Base-by-base conservation (phyloP, 495 filamentous ascomycete species). In the Daldinia bambusicola region DNA sequence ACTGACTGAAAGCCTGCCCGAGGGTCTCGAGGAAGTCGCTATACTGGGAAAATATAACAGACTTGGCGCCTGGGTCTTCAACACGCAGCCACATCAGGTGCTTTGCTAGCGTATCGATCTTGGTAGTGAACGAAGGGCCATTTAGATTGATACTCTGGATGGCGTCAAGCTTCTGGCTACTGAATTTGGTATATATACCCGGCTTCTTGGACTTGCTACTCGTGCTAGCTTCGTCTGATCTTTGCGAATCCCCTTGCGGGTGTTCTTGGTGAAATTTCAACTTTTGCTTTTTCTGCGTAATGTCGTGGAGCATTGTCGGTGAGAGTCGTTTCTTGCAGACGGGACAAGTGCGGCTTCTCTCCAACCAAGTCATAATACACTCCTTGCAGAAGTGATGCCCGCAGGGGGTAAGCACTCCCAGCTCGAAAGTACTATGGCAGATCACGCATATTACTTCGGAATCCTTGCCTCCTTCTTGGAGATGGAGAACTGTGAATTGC, bases 331-430 rank as follows among this genome's bases (percentile, higher is more conserved):
- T 83, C 67, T 95, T 96, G 84, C 95, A 98, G 2, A 91, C 83
- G 0, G 92, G 92, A 69, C 93, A 96, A 55, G 81, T 91, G 14
- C 76, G 83, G 61, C 90, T 74, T 56, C 83, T 80, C 58, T 79
- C 79, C 80, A 89, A 91, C 95, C 95, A 99, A 8, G 87, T 61
- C 4, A 81, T 80, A 32, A 98, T 88, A 78, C 95, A 99, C 36
- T 92, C 91, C 61, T 89, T 91, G 80, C 95, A 98, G 73, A 92
- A 98, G 63, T 91, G 88, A 74, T 99, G 95, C 0, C 95, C 95
- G 78, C 95, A 99, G 2, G 90, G 85, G 1, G 95, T 98, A 73
- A 99, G 82, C 32, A 94, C 90, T 48, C 95, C 95, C 48, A 86
- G 79, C 72, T 91, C 90, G 76, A 97, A 94, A 5, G 80, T 68